Conservation (phyloP, 805 yeast species). For the Brettanomyces nanus region DNA sequence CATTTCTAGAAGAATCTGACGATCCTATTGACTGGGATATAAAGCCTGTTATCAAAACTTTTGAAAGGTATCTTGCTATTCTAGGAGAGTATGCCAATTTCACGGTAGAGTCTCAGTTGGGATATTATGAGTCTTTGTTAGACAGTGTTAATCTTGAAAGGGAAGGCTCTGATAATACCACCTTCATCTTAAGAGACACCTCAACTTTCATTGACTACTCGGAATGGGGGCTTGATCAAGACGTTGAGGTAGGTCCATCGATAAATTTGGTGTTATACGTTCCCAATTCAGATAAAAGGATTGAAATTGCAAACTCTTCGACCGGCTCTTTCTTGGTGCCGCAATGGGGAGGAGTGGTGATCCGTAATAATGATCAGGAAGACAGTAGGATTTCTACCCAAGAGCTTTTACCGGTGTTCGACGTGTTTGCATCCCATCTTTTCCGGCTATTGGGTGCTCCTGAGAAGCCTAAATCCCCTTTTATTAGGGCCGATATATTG, state of each 20-base stretch:
- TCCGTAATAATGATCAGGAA: conserved; percentile 29
- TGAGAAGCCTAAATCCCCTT: conserved; percentile 44
- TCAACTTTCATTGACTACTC: conserved; percentile 77
- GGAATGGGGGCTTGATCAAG: conserved; percentile 61
- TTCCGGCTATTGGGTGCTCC: conserved; percentile 70
- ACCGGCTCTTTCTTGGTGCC: conserved; percentile 69
- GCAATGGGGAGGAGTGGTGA: conserved; percentile 80
- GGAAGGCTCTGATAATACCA: conserved; percentile 21
- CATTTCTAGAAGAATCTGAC: conserved; percentile 65
- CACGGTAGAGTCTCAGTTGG: conserved; percentile 71
- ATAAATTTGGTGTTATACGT: conserved; percentile 64
- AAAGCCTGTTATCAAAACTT: conserved; percentile 24
- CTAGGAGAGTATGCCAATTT: conserved; percentile 57
- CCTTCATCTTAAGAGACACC: conserved; percentile 40
- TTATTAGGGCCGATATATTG: conserved; percentile 56
- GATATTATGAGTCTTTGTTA: conserved; percentile 47
- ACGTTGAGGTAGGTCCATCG: conserved; percentile 48
- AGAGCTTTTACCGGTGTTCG: conserved; percentile 51
- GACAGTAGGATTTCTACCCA: conserved; percentile 4
- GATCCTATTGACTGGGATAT: conserved; percentile 69
- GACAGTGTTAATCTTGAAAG: conserved; percentile 17
- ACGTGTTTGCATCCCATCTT: conserved; percentile 66
- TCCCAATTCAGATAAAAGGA: conserved; percentile 40
- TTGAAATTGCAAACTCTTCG: conserved; percentile 35
- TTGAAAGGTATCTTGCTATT: conserved; percentile 45